These are phyloP conservation scores for Aspergillus sp. DNA, from an alignment of 2,329 filamentous ascomycete species.

Conservation along the genomic window DNA sequence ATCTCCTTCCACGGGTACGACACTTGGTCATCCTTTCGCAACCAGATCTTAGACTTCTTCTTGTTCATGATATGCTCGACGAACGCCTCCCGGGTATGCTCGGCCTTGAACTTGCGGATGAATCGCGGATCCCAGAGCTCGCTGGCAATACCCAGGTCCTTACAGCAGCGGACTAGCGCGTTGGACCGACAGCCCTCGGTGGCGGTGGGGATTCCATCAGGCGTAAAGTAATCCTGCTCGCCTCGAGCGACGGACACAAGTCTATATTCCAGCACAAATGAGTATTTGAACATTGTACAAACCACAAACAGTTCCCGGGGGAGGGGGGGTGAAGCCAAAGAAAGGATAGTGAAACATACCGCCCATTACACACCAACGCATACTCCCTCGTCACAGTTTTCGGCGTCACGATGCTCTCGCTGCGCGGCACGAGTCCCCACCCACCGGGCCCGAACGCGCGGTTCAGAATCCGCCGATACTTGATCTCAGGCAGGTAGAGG, in stretches of 20 bases:
- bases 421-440: constrained; percentile 88
- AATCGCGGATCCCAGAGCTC: constrained; percentile 96
- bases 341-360: constrained; percentile 54
- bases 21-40: constrained; percentile 77
- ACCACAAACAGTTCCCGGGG: not conserved
- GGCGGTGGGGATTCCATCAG: constrained; percentile 87
- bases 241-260: constrained; percentile 90
- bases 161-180: constrained; percentile 96
- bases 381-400: constrained; percentile 86
- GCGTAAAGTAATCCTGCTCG: constrained; percentile 89
- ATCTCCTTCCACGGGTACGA: constrained; percentile 62
- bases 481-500: constrained; percentile 95
- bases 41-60: constrained; percentile 85
- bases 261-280: constrained; percentile 46
- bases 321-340: not conserved
- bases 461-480: constrained; percentile 89
- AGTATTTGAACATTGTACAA: not conserved
- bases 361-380: constrained; percentile 80
- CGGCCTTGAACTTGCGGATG: constrained; percentile 76
- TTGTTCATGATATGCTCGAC: constrained; percentile 85
- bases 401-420: constrained; percentile 80
- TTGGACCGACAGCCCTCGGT: constrained; percentile 98
- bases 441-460: constrained; percentile 89
- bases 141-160: constrained; percentile 90
- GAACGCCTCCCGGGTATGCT: constrained; percentile 76